phyloP scores from a whole-genome alignment of 2,329 filamentous ascomycete species.

The Verticillium klebahnii region DNA sequence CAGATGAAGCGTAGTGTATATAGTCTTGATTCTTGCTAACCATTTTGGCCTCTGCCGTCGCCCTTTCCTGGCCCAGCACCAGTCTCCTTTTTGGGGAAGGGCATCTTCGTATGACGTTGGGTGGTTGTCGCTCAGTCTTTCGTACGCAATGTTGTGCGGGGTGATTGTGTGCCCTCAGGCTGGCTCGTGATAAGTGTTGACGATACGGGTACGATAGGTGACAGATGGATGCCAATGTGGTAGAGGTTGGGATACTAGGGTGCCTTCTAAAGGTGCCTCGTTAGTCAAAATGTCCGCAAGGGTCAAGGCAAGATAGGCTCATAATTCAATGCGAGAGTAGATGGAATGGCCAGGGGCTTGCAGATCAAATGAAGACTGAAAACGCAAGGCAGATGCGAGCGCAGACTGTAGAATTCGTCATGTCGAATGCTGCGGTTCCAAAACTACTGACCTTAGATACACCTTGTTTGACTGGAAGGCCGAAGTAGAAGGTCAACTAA shows the following conservation, averaged over 20 bases:
- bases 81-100: constrained; percentile 32
- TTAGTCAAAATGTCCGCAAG: no score
- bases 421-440: neutral
- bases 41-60: constrained; percentile 32
- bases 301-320: no score
- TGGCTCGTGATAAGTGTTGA: neutral
- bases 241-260: no score
- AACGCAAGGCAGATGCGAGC: no score
- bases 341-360: no score
- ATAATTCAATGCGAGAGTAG: no score
- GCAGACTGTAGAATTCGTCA: neutral
- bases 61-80: constrained; percentile 23
- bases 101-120: constrained; percentile 22
- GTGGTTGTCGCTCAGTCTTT: neutral
- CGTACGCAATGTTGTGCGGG: neutral
- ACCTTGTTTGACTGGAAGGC: neutral
- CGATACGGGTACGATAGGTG: no score
- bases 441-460: neutral
- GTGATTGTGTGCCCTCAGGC: neutral
- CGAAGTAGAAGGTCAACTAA: neutral
- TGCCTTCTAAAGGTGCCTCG: no score
- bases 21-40: constrained; percentile 18
- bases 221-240: no score
- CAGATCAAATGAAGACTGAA: no score
- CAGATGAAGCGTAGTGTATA: neutral